Percentiles rank a stretch among this genome's conserved stretches.
Conservation (phyloP, 208 protist genomes). For the Trypanosoma congolense region DNA sequence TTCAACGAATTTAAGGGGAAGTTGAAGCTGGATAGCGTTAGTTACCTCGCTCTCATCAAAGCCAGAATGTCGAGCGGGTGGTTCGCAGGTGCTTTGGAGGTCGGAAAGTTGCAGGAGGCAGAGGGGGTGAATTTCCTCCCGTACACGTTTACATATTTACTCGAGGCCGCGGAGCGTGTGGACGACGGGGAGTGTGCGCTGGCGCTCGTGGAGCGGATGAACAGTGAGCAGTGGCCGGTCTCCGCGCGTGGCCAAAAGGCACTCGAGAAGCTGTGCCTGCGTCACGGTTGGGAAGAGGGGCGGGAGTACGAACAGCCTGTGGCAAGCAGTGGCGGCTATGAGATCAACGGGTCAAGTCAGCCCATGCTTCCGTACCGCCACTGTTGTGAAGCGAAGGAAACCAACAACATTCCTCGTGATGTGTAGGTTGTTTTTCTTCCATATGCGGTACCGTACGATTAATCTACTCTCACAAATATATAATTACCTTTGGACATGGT, state of each 20-base stretch:
- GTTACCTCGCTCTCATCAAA: conserved; percentile 71
- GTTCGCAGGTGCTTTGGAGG: conserved; percentile 32
- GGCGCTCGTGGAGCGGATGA: conserved; percentile 54
- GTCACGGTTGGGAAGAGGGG: conserved; percentile 20
- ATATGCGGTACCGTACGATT: too few relatives aligned
- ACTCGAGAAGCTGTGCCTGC: conserved; percentile 24
- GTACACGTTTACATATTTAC: conserved; percentile 57
- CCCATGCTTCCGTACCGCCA: too few relatives aligned
- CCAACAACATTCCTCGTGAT: too few relatives aligned
- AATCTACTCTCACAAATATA: too few relatives aligned
- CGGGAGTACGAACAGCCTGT: conserved; percentile 15
- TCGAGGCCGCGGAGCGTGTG: conserved; percentile 42
- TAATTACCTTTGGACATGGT: too few relatives aligned
- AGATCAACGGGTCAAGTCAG: too few relatives aligned
- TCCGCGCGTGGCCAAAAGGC: conserved; percentile 24
- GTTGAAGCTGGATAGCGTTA: conserved; percentile 75
- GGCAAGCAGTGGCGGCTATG: too few relatives aligned
- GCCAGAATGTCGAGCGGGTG: conserved; percentile 36
- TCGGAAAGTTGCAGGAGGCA: conserved; percentile 43
- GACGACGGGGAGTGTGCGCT: conserved; percentile 48
- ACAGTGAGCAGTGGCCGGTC: conserved; percentile 47
- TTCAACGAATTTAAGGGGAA: conserved; percentile 42
- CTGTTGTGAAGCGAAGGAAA: too few relatives aligned
- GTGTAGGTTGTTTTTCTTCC: too few relatives aligned
- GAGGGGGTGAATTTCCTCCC: conserved; percentile 63